Percentiles rank a stretch among this genome's conserved stretches.
Conservation (phyloP, 306 rosid species). For the Benincasa hispida region DNA sequence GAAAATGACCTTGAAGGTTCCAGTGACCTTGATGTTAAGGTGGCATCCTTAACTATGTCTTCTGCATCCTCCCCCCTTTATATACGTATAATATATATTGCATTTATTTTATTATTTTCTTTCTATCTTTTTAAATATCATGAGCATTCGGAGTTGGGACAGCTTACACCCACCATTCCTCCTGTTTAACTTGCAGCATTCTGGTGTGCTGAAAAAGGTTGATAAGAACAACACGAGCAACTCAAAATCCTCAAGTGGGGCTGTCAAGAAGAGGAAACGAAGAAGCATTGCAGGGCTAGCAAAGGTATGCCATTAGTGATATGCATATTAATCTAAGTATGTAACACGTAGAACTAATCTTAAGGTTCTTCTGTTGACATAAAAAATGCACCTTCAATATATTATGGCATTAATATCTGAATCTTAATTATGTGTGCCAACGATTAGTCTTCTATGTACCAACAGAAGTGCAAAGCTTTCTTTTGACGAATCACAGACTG, state of each 20-base stretch:
- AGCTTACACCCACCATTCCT: constrained; percentile 1
- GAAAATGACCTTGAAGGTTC: constrained; percentile 28
- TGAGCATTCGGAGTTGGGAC: background rate
- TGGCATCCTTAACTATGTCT: constrained; percentile 1
- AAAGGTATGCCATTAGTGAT: constrained; percentile 39
- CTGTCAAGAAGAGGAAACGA: constrained; percentile 53
- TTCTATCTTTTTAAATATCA: background rate
- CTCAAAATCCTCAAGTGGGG: constrained; percentile 28
- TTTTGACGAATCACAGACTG: background rate
- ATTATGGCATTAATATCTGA: background rate
- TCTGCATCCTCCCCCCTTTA: background rate
- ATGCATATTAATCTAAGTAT: background rate
- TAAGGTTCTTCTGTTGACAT: background rate
- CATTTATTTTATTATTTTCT: background rate
- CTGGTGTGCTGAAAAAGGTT: constrained; percentile 19
- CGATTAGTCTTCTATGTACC: background rate
- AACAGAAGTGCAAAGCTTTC: background rate
- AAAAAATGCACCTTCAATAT: background rate
- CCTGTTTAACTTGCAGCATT: constrained; percentile 40
- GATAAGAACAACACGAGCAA: constrained; percentile 28
- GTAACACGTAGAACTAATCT: background rate
- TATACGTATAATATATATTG: background rate
- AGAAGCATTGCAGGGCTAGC: constrained; percentile 48
- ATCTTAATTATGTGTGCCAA: background rate
- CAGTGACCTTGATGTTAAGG: constrained; percentile 43